phyloP scores from a whole-genome alignment of 139 green algal species.

The Tetradesmus lagerheimii region DNA sequence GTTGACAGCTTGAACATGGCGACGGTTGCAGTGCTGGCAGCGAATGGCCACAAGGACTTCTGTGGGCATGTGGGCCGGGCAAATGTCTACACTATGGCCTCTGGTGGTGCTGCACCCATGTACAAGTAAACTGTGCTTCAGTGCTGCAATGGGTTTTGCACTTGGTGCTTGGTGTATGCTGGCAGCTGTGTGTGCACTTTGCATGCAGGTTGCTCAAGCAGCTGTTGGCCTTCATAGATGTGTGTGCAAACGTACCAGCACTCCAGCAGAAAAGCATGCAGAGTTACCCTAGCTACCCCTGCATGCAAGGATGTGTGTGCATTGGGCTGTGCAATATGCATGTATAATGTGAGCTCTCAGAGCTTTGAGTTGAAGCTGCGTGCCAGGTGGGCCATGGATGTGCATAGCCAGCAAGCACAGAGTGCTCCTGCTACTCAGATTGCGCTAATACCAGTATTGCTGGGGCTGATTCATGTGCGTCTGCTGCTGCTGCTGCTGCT shows the following conservation, averaged over 20 bases:
- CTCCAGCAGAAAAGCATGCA: no score
- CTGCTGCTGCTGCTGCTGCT: slow-evolving; percentile 27
- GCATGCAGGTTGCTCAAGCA: neutral
- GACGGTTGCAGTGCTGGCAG: slow-evolving; percentile 60
- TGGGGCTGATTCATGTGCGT: neutral
- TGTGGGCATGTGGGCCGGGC: slow-evolving; percentile 68
- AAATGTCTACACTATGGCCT: slow-evolving; percentile 82
- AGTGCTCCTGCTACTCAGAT: neutral
- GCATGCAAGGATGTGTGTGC: no score
- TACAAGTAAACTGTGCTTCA: slow-evolving; percentile 63
- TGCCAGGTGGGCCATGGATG: no score
- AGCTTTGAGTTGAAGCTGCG: no score
- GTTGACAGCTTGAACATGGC: slow-evolving; percentile 53
- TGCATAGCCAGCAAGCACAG: no score
- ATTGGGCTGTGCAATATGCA: no score
- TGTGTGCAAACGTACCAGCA: no score
- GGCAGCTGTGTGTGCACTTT: neutral
- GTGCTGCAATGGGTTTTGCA: no score
- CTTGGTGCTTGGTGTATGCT: neutral
- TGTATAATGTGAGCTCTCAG: no score
- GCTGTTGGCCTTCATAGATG: no score
- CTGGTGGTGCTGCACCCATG: slow-evolving; percentile 69
- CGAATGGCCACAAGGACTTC: slow-evolving; percentile 76
- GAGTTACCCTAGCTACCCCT: no score
- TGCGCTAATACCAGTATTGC: neutral